phyloP scores from a whole-genome alignment of 345 rosid species.

The Erodium maritimum region DNA sequence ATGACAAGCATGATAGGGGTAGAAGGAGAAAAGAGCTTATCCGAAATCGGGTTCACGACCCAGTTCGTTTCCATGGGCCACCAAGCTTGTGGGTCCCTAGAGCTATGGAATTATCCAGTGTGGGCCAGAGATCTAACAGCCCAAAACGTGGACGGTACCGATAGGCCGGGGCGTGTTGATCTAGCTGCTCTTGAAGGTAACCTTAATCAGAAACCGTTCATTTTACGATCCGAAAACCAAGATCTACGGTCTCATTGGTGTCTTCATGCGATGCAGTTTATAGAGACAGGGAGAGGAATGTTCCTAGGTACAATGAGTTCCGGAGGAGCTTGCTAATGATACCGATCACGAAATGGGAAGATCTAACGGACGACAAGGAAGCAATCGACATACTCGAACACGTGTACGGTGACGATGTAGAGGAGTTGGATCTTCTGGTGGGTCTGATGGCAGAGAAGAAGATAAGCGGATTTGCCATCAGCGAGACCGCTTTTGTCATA shows the following conservation, averaged over 20 bases:
- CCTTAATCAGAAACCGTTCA: not conserved
- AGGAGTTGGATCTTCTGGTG: slow-evolving; percentile 53
- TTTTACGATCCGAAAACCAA: not conserved
- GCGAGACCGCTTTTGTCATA: slow-evolving; percentile 68
- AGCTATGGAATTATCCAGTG: slow-evolving; percentile 62
- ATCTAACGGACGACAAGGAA: slow-evolving; percentile 49
- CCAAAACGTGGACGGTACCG: slow-evolving; percentile 57
- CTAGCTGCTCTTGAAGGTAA: slow-evolving; percentile 70
- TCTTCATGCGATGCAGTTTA: slow-evolving; percentile 20
- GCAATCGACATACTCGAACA: slow-evolving; percentile 31
- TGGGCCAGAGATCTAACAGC: slow-evolving; percentile 69
- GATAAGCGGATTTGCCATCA: slow-evolving; percentile 69
- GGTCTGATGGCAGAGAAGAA: slow-evolving; percentile 63
- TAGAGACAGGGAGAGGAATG: no score
- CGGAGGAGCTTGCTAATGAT: slow-evolving; percentile 53
- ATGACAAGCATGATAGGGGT: slow-evolving; percentile 49
- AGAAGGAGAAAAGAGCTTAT: slow-evolving; percentile 31
- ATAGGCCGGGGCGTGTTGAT: slow-evolving; percentile 42
- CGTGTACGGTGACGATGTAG: slow-evolving; percentile 56
- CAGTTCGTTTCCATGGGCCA: slow-evolving; percentile 68
- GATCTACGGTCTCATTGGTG: not conserved
- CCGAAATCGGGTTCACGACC: slow-evolving; percentile 47
- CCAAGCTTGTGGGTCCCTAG: slow-evolving; percentile 55
- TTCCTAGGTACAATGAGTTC: slow-evolving; percentile 60
- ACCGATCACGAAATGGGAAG: slow-evolving; percentile 62